Conservation (phyloP, 495 filamentous ascomycete species). For the Tuber magnatum region DNA sequence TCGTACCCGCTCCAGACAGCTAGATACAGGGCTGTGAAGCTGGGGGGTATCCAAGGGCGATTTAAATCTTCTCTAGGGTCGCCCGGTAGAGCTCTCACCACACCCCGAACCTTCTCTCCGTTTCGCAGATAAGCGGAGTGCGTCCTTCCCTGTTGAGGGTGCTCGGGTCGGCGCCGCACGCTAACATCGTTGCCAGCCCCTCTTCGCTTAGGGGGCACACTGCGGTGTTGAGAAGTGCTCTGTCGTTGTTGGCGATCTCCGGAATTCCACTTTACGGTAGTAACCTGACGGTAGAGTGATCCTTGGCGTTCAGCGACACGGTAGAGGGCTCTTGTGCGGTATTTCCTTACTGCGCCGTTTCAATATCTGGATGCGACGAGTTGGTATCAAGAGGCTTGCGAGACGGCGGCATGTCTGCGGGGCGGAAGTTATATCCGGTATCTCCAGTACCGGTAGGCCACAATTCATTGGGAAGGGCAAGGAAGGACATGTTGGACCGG, state of each 20-base stretch:
- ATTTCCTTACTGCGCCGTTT: not conserved
- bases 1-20: not conserved
- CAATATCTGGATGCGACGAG: not conserved
- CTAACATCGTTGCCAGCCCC: not conserved
- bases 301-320: not conserved
- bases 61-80: not conserved
- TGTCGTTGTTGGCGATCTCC: not conserved
- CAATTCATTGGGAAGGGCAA: not conserved
- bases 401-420: not conserved
- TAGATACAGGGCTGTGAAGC: not conserved
- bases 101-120: not conserved
- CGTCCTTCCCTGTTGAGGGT: not conserved
- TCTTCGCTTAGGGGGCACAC: not conserved
- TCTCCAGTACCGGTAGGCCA: not conserved
- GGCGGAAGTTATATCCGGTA: not conserved
- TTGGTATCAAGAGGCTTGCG: not conserved
- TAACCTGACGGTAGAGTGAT: not conserved
- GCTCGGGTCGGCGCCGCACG: not conserved
- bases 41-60: not conserved
- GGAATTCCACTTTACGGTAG: not conserved
- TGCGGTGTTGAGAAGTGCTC: not conserved
- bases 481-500: not conserved
- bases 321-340: not conserved
- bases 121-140: not conserved
- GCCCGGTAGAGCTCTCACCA: not conserved